phyloP scores from a whole-genome alignment of 2,329 filamentous ascomycete species.

The Cryphonectria nitschkei region DNA sequence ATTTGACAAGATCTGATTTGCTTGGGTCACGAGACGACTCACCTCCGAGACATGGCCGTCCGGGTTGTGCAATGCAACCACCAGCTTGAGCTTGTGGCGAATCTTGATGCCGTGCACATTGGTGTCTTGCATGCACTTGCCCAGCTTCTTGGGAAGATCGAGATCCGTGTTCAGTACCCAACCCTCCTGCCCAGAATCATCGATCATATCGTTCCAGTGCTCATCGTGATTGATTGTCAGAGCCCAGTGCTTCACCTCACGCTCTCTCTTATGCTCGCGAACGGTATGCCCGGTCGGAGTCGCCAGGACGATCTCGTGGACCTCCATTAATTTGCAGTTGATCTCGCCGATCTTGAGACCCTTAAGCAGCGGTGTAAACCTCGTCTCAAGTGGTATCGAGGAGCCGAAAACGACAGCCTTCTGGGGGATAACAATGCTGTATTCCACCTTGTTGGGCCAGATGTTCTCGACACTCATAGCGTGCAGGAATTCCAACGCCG shows the following conservation, averaged over 20 bases:
- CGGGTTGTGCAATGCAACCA: constrained; percentile 88
- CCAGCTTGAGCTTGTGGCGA: constrained; percentile 88
- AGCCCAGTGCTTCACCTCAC: constrained; percentile 65
- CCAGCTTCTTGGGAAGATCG: constrained; percentile 79
- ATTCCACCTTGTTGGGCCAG: constrained; percentile 97
- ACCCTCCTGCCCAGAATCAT: constrained; percentile 68
- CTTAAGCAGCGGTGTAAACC: constrained; percentile 86
- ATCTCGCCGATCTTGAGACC: constrained; percentile 85
- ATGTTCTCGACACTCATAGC: constrained; percentile 96
- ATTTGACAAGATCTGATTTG: constrained; percentile 24
- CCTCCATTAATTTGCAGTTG: constrained; percentile 78
- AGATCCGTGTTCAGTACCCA: constrained; percentile 64
- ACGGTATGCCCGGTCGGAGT: constrained; percentile 49
- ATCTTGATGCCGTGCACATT: constrained; percentile 90
- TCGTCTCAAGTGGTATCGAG: constrained; percentile 80
- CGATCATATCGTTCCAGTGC: constrained; percentile 71
- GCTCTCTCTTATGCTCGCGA: constrained; percentile 65
- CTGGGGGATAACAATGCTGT: constrained; percentile 89
- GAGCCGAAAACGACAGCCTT: constrained; percentile 95
- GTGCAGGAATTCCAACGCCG: constrained; percentile 77
- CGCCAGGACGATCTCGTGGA: constrained; percentile 66
- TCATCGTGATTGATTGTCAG: constrained; percentile 59
- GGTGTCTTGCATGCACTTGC: constrained; percentile 85
- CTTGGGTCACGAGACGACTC: constrained; percentile 36
- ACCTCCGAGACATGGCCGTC: constrained; percentile 93